phyloP scores from a whole-genome alignment of 345 rosid species.

The Eucalyptus virginea region DNA sequence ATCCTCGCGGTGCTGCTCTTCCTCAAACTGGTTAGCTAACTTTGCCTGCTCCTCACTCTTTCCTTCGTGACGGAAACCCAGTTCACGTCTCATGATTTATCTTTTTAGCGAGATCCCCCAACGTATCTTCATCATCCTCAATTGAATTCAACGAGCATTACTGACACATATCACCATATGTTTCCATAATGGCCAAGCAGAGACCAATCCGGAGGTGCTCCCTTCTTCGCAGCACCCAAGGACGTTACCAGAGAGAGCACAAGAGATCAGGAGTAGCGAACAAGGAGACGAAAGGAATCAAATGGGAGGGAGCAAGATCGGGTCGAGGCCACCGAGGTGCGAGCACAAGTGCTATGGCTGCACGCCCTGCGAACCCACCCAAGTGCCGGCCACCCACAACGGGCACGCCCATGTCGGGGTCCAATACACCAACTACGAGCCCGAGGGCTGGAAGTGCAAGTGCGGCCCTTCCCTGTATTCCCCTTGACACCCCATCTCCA shows the following conservation, averaged over 20 bases:
- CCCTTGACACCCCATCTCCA: slow-evolving; percentile 22
- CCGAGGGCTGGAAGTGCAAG: slow-evolving; percentile 88
- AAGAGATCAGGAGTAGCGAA: neutral
- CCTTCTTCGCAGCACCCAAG: neutral
- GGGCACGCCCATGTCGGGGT: slow-evolving; percentile 10
- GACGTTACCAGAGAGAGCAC: neutral
- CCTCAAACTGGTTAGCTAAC: slow-evolving; percentile 29
- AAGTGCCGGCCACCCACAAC: slow-evolving; percentile 45
- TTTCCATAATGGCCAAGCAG: neutral
- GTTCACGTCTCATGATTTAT: neutral
- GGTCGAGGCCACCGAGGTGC: slow-evolving; percentile 86
- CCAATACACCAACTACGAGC: slow-evolving; percentile 69
- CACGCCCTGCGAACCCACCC: slow-evolving; percentile 67
- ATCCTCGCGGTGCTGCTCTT: neutral
- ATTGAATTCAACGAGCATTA: neutral
- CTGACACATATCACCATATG: neutral
- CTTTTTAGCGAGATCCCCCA: neutral
- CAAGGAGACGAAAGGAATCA: neutral
- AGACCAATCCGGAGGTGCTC: neutral
- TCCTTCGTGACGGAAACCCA: neutral
- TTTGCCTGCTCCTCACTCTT: neutral
- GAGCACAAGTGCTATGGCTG: slow-evolving; percentile 68
- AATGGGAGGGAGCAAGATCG: slow-evolving; percentile 26
- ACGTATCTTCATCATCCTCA: neutral
- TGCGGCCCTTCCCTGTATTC: slow-evolving; percentile 49